phyloP scores from a whole-genome alignment of 805 yeast species.

The Lipomyces lipofer region DNA sequence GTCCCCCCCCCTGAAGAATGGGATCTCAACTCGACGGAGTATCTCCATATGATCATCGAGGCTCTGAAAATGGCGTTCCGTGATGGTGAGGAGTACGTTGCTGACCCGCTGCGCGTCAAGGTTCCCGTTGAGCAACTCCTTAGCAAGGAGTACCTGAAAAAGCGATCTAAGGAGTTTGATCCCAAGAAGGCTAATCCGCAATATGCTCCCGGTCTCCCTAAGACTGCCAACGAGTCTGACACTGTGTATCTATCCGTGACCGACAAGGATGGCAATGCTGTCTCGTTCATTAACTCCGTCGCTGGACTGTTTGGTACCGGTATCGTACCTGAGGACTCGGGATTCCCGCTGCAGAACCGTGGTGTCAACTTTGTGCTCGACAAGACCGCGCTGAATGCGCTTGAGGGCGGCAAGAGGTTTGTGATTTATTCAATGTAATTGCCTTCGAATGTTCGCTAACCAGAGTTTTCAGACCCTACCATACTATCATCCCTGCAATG shows the following conservation, averaged over 20 bases:
- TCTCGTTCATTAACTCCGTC: conserved; percentile 76
- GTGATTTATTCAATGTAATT: not conserved
- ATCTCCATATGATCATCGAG: conserved; percentile 69
- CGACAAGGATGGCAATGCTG: conserved; percentile 73
- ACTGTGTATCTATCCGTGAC: conserved; percentile 68
- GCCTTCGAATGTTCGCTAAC: no score
- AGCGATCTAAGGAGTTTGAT: conserved; percentile 52
- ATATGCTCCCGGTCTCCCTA: conserved; percentile 54
- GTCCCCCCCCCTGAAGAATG: conserved; percentile 45
- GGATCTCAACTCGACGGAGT: conserved; percentile 67
- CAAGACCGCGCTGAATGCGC: conserved; percentile 56
- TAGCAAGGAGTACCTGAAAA: conserved; percentile 49
- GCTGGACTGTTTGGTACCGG: conserved; percentile 70
- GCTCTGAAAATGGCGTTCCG: conserved; percentile 69
- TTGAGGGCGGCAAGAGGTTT: conserved; percentile 59
- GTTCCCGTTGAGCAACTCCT: conserved; percentile 48
- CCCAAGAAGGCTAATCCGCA: conserved; percentile 44
- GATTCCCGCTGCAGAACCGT: conserved; percentile 73
- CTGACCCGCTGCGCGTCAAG: conserved; percentile 51
- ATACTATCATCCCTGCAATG: conserved; percentile 82
- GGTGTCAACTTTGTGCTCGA: conserved; percentile 72
- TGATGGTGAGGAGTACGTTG: conserved; percentile 72
- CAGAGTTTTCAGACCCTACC: conserved; percentile 62
- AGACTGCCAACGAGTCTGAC: conserved; percentile 59
- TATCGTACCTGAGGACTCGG: conserved; percentile 57